Conservation (phyloP, 805 yeast genomes). For the Priceomyces medius region DNA sequence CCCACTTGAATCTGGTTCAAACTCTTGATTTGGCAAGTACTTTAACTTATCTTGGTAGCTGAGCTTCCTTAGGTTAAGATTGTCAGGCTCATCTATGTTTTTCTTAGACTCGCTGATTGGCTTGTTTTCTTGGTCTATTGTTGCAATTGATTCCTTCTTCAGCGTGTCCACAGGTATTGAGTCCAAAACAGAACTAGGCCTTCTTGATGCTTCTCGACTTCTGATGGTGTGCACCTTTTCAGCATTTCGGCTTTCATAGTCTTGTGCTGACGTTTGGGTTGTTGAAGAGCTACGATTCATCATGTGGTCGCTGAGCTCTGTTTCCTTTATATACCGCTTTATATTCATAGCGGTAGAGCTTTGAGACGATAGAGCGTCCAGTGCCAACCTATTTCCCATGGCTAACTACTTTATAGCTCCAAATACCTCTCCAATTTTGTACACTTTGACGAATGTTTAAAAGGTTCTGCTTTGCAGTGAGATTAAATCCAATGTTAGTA, state of each 20-base stretch:
- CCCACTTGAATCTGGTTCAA: conserved; percentile 19
- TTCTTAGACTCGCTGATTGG: not conserved
- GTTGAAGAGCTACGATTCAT: conserved; percentile 13
- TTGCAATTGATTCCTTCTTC: not conserved
- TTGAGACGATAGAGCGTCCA: conserved; percentile 19
- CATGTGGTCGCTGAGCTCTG: conserved; percentile 23
- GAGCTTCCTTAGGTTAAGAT: conserved; percentile 2
- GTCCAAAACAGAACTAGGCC: not conserved
- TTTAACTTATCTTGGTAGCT: conserved; percentile 32
- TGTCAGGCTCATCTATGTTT: not conserved
- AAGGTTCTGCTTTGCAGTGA: not conserved
- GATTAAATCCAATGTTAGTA: not conserved
- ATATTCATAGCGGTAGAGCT: conserved; percentile 27
- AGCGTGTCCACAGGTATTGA: conserved; percentile 4
- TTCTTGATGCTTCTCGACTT: not conserved
- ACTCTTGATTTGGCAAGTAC: conserved; percentile 33
- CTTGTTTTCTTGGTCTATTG: not conserved
- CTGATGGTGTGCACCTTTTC: not conserved
- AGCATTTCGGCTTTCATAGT: not conserved
- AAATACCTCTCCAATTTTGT: not conserved
- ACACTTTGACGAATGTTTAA: not conserved
- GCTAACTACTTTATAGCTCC: not conserved
- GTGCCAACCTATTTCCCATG: conserved; percentile 12
- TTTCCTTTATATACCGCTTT: conserved; percentile 26
- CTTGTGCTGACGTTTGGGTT: conserved; percentile 14